phyloP scores from a whole-genome alignment of 371 early-diverging fungal genomes.

The Apophysomyces elegans region DNA sequence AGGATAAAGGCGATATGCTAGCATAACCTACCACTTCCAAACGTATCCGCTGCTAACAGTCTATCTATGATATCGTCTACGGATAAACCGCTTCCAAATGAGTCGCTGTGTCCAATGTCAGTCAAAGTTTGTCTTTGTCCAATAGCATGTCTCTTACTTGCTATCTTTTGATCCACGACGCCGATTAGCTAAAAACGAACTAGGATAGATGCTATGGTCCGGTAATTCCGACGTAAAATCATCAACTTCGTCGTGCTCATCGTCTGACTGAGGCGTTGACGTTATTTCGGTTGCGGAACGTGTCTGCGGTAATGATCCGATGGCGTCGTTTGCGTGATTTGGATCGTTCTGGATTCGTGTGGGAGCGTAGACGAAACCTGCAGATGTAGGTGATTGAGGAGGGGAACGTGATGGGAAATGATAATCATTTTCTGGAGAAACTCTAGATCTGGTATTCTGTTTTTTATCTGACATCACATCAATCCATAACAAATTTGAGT shows the following conservation, averaged over 20 bases:
- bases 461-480: neutral
- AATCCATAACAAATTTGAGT: neutral
- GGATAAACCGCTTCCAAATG: slow-evolving; percentile 40
- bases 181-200: slow-evolving; percentile 8
- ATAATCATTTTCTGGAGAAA: neutral
- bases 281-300: neutral
- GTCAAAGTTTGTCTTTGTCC: neutral
- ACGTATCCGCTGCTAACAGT: slow-evolving; percentile 28
- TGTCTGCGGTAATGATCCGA: neutral
- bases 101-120: slow-evolving; percentile 30
- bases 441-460: neutral
- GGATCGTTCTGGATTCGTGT: slow-evolving; percentile 14
- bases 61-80: slow-evolving; percentile 46
- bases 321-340: neutral
- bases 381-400: neutral
- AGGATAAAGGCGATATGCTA: neutral
- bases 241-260: neutral
- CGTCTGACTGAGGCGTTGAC: neutral
- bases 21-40: slow-evolving; percentile 28
- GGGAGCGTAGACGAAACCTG: slow-evolving; percentile 40
- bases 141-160: slow-evolving; percentile 29
- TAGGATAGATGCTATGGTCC: slow-evolving; percentile 7
- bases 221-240: slow-evolving; percentile 1
- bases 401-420: neutral
- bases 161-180: slow-evolving; percentile 51